Evolutionary conservation across 192 early-diverging fungal species (phyloP).

Genomic region (Linnemannia elongata): DNA sequence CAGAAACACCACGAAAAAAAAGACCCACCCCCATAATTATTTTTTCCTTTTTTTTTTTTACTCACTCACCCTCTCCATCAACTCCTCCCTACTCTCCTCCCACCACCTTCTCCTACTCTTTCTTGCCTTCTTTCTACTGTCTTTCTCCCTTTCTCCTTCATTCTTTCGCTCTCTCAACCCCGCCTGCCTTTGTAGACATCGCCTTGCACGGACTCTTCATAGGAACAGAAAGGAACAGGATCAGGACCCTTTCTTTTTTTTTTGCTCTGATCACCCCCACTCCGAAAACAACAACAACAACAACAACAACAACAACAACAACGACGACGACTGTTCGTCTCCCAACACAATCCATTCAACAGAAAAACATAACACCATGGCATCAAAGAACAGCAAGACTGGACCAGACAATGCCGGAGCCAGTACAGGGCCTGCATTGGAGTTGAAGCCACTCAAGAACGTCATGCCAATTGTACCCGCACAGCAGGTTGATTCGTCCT

Average conservation of each 20-base stretch:
- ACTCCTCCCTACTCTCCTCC: not conserved
- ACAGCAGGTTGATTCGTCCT: constrained; percentile 44
- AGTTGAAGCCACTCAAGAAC: constrained; percentile 48
- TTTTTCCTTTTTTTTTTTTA: not conserved
- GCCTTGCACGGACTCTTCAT: not conserved
- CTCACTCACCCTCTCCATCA: not conserved
- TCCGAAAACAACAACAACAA: constrained; percentile 5
- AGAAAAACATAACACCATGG: not conserved
- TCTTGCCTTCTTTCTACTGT: not conserved
- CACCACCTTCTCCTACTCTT: not conserved
- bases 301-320: constrained; percentile 6
- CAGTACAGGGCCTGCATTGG: constrained; percentile 12
- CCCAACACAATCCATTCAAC: not conserved
- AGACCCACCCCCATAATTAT: not conserved
- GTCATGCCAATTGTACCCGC: constrained; percentile 56
- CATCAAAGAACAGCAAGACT: not conserved
- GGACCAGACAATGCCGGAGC: not conserved
- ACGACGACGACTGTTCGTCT: not conserved
- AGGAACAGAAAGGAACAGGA: not conserved
- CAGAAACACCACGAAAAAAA: constrained; percentile 6
- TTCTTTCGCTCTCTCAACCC: not conserved
- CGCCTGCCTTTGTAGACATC: not conserved
- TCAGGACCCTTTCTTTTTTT: not conserved
- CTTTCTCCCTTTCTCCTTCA: not conserved
- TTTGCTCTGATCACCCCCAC: constrained; percentile 12